Base-by-base conservation (phyloP, 371 early-diverging fungal species). In the Umbelopsis sp. region DNA sequence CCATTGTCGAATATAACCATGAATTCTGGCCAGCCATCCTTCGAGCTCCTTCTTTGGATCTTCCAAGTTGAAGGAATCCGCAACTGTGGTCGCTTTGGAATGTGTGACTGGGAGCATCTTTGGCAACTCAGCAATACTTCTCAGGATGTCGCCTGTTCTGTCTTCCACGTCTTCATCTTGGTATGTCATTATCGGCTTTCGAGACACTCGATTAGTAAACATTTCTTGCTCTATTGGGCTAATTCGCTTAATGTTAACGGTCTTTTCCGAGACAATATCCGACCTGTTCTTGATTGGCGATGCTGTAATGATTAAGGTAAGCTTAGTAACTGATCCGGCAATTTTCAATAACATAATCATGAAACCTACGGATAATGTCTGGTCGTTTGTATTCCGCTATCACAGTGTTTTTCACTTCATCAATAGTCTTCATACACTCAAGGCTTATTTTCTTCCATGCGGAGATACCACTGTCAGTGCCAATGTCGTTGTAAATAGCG, bases 361-460 rank as follows among this genome's bases (percentile, higher is more conserved):
- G 12, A 41, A 46, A 67, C 65, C n/a, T 67, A 65, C 20, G 45
- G 62, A 51, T 74, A 45, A 48, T 69, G 63, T 16, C 75, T 69
- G 5, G 14, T 48, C 46, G 46, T 46, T 29, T 25, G 24, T 79
- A 76, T 64, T 81, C 81, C 4, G 67, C 63, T 32, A 75, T 73
- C 50, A 83, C 66, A 41, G 63, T 32, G 51, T 65, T 62, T 41
- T 75, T 62, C 29, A 80, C 53, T 35, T 76, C 72, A 18, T 74
- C 64, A 20, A 88, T 68, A 7, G 79, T 67, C 0, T 71, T 57
- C 12, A 84, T 71, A 48, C 86, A 85, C 29, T 79, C 77, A 1
- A 50, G 41, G 41, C 85, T 81, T 44, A 86, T 74, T 20, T 74
- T 80, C 44, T 76, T 70, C 86, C 87, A 88, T 12, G 79, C 76